A percentile compares a stretch with the other conserved stretches of the same genome.
These are phyloP conservation scores for Aspergillus ochraceus DNA, from an alignment of 2,329 filamentous ascomycete species.

Conservation along the genomic window DNA sequence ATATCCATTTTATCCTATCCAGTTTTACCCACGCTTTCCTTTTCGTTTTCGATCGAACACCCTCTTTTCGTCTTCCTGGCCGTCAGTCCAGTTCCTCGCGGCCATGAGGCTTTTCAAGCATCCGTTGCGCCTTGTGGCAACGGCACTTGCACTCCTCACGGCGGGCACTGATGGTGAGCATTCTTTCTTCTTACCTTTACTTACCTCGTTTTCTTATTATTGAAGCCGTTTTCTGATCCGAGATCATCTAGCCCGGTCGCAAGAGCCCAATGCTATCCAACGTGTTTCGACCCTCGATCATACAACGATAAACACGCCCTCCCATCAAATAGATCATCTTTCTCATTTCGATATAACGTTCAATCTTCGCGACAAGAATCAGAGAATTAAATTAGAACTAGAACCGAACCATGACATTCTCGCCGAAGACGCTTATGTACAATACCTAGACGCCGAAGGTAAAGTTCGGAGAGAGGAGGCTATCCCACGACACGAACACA, in stretches of 20 bases:
- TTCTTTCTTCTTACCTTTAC: not conserved
- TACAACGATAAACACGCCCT: conserved; percentile 73
- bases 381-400: conserved; percentile 75
- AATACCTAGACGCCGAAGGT: conserved; percentile 72
- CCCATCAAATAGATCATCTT: conserved; percentile 74
- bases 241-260: conserved; percentile 61
- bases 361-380: conserved; percentile 63
- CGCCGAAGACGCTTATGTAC: conserved; percentile 70
- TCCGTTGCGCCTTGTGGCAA: conserved; percentile 27
- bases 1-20: not conserved
- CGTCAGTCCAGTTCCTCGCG: conserved; percentile 9
- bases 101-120: conserved; percentile 28
- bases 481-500: conserved; percentile 72
- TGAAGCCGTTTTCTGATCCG: not conserved
- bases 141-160: conserved; percentile 25
- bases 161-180: conserved; percentile 16
- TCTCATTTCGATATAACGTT: conserved; percentile 87
- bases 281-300: conserved; percentile 73
- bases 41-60: not conserved
- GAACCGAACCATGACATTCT: conserved; percentile 92
- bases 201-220: not conserved
- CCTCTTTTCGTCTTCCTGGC: conserved; percentile 5
- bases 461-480: conserved; percentile 64
- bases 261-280: conserved; percentile 72
- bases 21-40: not conserved